These are phyloP conservation scores for Lachancea nothofagi DNA, from an alignment of 805 yeast genomes.

Conservation along the genomic window DNA sequence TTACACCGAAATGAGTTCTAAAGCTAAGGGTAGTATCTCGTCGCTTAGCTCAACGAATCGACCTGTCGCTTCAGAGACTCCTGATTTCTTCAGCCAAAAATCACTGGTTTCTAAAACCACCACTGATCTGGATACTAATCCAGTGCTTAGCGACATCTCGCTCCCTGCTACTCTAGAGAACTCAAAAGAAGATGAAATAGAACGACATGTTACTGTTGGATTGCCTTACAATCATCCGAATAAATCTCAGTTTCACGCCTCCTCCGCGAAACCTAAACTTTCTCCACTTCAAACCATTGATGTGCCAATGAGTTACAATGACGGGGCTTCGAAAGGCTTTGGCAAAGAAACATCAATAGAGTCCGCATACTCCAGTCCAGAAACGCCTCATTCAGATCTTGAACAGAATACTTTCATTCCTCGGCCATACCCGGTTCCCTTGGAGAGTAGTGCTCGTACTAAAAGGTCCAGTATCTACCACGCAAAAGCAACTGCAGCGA, in stretches of 20 bases:
- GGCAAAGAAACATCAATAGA: neutral
- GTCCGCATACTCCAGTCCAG: neutral
- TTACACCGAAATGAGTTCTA: neutral
- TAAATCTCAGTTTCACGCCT: too few relatives aligned
- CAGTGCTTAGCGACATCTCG: conserved; percentile 27
- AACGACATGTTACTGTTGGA: too few relatives aligned
- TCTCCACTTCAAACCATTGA: neutral
- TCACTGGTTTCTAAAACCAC: conserved; percentile 26
- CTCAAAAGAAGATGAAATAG: neutral
- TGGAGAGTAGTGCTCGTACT: conserved; percentile 23
- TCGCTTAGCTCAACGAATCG: neutral
- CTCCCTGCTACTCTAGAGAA: conserved; percentile 15
- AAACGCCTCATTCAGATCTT: neutral
- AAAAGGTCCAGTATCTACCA: conserved; percentile 33
- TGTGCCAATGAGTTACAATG: neutral
- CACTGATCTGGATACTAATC: conserved; percentile 28
- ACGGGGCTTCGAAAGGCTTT: neutral
- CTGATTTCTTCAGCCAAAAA: conserved; percentile 24
- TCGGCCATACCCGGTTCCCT: conserved; percentile 19
- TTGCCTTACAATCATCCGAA: too few relatives aligned
- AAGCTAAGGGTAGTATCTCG: neutral
- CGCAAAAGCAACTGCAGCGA: conserved; percentile 30
- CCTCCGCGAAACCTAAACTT: too few relatives aligned
- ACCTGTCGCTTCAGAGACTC: conserved; percentile 8
- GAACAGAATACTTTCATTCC: neutral